Base-by-base conservation (phyloP, 345 rosid genomes). In the Atalantia buxifolia region DNA sequence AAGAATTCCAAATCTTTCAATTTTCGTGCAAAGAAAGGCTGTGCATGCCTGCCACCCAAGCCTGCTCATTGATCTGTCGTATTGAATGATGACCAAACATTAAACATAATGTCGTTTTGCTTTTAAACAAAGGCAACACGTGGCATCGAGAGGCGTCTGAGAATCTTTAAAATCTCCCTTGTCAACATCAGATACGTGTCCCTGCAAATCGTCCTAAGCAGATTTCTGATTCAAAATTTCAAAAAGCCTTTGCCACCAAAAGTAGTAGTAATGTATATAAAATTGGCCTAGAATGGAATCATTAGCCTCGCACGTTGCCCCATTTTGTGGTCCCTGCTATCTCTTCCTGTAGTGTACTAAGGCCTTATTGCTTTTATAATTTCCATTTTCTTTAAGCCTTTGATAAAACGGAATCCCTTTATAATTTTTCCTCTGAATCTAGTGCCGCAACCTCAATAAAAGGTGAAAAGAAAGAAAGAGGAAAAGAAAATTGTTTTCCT, bases 111-210 rank as follows among this genome's bases (percentile, higher is more conserved):
- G 81, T 63, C 55, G 10, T 33, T 13, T 40, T 38, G 57, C 77
- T n/a, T 59, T 56, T 42, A 33, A 66, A 25, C 27, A 75, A 53
- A 30, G 38, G 24, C 73, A 56, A 68, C 74, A 77, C 79, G 67
- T 68, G 79, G 65, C 66, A 68, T 9, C 4, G 9, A 45, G 16
- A 30, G 12, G 45, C 28, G 61, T 48, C 2, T 42, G 53, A 55
- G 72, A 66, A 66, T 66, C 71, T 75, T 64, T 65, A 8, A 30
- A 10, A 48, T 25, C 1, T 19, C 60, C n/a, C 40, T 45, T 48
- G 36, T 76, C 71, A 30, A 31, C 48, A 66, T 76, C 72, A 18
- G 25, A 9, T 48, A 55, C 73, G 73, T 55, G 79, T 33, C 66
- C 55, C 24, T 3, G 21, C 45, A 63, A 33, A 72, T 72, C 66